Conservation (phyloP, 2,329 filamentous ascomycete genomes). For the Ceratocystis eucalypticola region DNA sequence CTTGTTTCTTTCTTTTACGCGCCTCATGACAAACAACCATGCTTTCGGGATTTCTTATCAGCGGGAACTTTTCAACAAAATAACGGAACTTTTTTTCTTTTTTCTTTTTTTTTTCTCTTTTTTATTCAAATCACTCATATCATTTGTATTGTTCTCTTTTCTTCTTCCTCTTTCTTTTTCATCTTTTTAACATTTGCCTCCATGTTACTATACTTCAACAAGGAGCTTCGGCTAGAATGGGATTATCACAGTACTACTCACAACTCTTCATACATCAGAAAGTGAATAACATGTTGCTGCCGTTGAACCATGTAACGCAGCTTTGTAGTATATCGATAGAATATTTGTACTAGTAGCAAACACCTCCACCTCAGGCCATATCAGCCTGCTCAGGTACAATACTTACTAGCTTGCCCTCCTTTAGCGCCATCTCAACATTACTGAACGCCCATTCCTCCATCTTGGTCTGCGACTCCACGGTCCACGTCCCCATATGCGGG, state of each 20-base stretch:
- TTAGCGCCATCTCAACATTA: slow-evolving; percentile 52
- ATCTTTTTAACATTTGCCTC: slow-evolving; percentile 18
- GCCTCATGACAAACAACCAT: slow-evolving; percentile 18
- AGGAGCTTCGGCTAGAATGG: slow-evolving; percentile 13
- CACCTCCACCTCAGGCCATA: slow-evolving; percentile 4
- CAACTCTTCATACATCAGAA: neutral
- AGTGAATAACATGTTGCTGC: neutral
- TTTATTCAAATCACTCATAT: neutral
- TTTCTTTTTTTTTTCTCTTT: slow-evolving; percentile 10
- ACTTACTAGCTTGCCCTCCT: slow-evolving; percentile 48
- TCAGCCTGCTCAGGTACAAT: slow-evolving; percentile 57
- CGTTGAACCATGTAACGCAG: neutral
- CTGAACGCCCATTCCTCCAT: slow-evolving; percentile 67
- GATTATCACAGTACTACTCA: slow-evolving; percentile 11
- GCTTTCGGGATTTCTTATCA: slow-evolving; percentile 20
- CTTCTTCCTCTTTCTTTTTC: slow-evolving; percentile 22
- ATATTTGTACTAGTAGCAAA: neutral
- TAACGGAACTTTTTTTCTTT: slow-evolving; percentile 15
- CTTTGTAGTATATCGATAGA: neutral
- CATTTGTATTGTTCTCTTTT: neutral
- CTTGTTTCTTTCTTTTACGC: slow-evolving; percentile 17
- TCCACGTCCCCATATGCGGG: slow-evolving; percentile 80
- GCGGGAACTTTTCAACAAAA: slow-evolving; percentile 20
- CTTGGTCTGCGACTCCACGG: slow-evolving; percentile 47
- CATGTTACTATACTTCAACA: slow-evolving; percentile 11